phyloP scores from a whole-genome alignment of 2,329 filamentous ascomycete genomes.

The Dothideomycetes sp. region DNA sequence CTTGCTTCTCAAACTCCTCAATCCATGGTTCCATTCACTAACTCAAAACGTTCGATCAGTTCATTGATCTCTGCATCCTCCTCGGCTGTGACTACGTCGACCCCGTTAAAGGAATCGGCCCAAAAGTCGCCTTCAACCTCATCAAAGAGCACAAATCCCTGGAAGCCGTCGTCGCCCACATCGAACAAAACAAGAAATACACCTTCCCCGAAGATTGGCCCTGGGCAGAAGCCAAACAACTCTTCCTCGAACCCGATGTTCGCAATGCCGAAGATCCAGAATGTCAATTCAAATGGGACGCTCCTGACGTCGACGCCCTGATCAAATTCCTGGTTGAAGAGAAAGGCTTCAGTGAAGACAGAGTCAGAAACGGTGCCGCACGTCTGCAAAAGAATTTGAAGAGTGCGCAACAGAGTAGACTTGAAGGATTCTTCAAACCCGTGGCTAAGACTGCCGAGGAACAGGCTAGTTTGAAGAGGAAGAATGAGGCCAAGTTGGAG shows the following conservation, averaged over 20 bases:
- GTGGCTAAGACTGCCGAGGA: conserved; percentile 80
- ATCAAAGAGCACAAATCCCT: conserved; percentile 86
- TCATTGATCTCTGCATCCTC: conserved; percentile 95
- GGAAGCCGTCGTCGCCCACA: conserved; percentile 74
- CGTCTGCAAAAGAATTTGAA: conserved; percentile 85
- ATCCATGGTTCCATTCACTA: no score
- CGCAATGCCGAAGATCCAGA: conserved; percentile 70
- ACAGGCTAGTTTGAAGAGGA: conserved; percentile 78
- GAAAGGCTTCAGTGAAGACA: conserved; percentile 94
- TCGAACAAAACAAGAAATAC: conserved; percentile 72
- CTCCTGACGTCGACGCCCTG: conserved; percentile 80
- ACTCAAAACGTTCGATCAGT: conserved; percentile 54
- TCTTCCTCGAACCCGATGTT: conserved; percentile 90
- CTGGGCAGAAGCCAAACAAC: conserved; percentile 77
- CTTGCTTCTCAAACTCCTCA: no score
- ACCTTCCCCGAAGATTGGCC: conserved; percentile 94
- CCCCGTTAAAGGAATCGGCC: conserved; percentile 88
- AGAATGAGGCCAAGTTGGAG: conserved; percentile 84
- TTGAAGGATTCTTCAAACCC: conserved; percentile 96
- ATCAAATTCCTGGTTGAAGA: conserved; percentile 84
- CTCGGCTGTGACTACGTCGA: conserved; percentile 97
- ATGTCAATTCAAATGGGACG: conserved; percentile 97
- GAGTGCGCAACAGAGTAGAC: conserved; percentile 75
- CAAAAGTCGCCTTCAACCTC: conserved; percentile 81
- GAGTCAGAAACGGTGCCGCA: conserved; percentile 69